Evolutionary conservation across 1,284 basidiomycete species (phyloP), one percentile per base, ranked within the genome.

Genomic region (Pascua guehoae): DNA sequence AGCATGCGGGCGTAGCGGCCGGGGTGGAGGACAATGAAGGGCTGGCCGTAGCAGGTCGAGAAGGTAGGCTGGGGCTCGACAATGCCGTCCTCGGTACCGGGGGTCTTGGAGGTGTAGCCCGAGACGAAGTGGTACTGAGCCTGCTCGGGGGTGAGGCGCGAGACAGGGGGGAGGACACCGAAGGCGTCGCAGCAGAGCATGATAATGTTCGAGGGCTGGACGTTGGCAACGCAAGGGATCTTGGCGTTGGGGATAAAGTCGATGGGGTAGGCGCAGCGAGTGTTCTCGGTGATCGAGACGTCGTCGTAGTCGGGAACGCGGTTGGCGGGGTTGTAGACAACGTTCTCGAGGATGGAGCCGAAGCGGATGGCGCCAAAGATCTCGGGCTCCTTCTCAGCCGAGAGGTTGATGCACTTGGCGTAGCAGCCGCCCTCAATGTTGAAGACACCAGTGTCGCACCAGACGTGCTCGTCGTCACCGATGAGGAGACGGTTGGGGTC

Each of bases 371-470:
- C 96, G 74, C 87, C 88, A 85, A 80, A 96, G 77, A 98, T 99
- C 78, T 98, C 96, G 59, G 95, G 95, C 79, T 99, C 95, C 69
- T 83, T 98, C 80, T 96, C 91, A 17, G 86, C 86, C 49, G 89
- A 91, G 66, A 99, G 87, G 81, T 96, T 96, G 81, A 98, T 90
- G 78, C 86, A 89, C 83, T 99, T 98, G 79, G 95, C 95, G 78
- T 98, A 99, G 81, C 95, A 99, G 57, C 96, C 95, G 68, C 95
- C 95, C 78, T 99, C 95, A 70, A 98, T 99, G 85, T 98, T 98
- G 87, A 98, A 98, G 62, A 99, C 95, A 77, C 95, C 96, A 18
- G 83, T 86, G 79, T 96, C 93, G 38, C 91, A 92, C 94, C 93
- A 97, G 71, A 97, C 94, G 77, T 97, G 94, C 81, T 97, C 93